These are phyloP conservation scores for Termitomyces sp. DNA, from an alignment of 768 basidiomycete genomes.

Conservation along the genomic window DNA sequence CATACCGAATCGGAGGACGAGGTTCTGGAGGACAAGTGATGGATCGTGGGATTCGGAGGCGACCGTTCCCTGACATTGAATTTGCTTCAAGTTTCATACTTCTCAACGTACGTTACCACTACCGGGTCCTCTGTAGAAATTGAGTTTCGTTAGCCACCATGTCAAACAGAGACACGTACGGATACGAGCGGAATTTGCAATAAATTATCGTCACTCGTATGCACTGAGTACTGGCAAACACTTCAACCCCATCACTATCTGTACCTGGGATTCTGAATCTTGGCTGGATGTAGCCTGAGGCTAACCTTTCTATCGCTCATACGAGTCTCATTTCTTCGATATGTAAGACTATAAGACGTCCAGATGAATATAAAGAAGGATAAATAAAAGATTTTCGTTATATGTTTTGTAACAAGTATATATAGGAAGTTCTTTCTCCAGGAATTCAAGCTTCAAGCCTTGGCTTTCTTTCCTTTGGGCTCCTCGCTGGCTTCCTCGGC, in stretches of 20 bases:
- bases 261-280: too few species aligned
- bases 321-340: slow-evolving; percentile 6
- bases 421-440: background rate
- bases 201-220: background rate
- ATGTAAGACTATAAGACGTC: slow-evolving; percentile 15
- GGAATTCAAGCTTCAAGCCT: slow-evolving; percentile 25
- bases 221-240: background rate
- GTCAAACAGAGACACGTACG: background rate
- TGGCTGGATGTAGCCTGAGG: too few species aligned
- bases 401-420: slow-evolving; percentile 8
- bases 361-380: slow-evolving; percentile 19
- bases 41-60: slow-evolving; percentile 56
- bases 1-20: slow-evolving; percentile 55
- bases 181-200: background rate
- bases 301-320: background rate
- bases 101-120: background rate
- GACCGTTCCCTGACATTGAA: slow-evolving; percentile 53
- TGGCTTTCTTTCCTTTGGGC: slow-evolving; percentile 38
- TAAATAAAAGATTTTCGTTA: slow-evolving; percentile 16
- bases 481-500: slow-evolving; percentile 24
- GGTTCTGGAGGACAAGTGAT: slow-evolving; percentile 41
- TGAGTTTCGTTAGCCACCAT: background rate
- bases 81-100: background rate
- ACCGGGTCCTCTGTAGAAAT: background rate
- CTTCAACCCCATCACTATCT: too few species aligned